phyloP scores from a whole-genome alignment of 306 rosid species.

The Cucurbita ficifolia region DNA sequence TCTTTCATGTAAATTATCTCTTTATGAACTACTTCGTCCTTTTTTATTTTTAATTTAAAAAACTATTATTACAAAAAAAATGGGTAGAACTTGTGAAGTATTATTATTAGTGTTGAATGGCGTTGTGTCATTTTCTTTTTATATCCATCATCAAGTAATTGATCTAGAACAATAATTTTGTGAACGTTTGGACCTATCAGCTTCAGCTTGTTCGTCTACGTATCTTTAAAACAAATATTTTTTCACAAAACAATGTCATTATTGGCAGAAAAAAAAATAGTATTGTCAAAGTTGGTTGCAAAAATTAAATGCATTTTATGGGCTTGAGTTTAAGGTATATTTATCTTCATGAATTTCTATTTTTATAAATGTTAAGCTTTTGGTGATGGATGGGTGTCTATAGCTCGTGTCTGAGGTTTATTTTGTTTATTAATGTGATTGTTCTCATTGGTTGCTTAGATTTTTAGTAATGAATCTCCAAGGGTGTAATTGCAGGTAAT shows the following conservation, averaged over 20 bases:
- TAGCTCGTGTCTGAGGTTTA: neutral
- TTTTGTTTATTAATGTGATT: neutral
- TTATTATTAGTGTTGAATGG: neutral
- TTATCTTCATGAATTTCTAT: neutral
- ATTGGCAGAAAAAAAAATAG: neutral
- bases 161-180: neutral
- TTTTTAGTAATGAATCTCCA: neutral
- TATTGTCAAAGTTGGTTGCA: neutral
- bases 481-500: neutral
- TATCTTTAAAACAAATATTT: neutral
- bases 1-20: neutral
- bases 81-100: neutral
- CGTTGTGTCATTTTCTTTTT: neutral
- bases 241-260: neutral
- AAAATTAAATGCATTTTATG: neutral
- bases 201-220: neutral
- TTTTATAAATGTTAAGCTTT: neutral
- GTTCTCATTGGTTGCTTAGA: neutral
- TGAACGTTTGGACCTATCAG: neutral
- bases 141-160: neutral
- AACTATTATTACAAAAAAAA: neutral
- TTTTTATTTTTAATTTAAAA: neutral
- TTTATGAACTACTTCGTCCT: neutral
- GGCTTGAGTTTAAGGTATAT: neutral
- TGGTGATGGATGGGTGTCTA: neutral